A percentile compares a stretch with the other conserved stretches of the same genome.
Evolutionary conservation across 2,329 filamentous ascomycete species (phyloP).

Genomic region (Botrytis fragariae): DNA sequence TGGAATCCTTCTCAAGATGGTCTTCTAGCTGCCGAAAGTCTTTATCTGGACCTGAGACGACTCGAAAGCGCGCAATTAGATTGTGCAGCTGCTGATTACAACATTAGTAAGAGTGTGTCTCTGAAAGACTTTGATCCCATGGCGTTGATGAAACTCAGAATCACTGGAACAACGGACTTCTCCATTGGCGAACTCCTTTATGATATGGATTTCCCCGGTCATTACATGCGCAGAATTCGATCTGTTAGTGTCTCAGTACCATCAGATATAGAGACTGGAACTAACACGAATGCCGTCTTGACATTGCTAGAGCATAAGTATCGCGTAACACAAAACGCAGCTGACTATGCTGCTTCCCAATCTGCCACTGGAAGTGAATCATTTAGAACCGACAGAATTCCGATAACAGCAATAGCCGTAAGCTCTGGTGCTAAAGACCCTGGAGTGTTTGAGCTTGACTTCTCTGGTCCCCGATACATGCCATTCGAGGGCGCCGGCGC

Average conservation of each 20-base stretch:
- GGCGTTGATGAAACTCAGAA: constrained; percentile 17
- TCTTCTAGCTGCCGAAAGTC: constrained; percentile 16
- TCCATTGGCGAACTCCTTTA: constrained; percentile 19
- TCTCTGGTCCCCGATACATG: constrained; percentile 36
- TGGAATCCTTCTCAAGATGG: constrained; percentile 17
- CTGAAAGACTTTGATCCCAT: constrained; percentile 12
- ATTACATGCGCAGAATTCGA: constrained; percentile 22
- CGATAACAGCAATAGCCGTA: constrained; percentile 36
- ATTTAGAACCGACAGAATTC: constrained; percentile 25
- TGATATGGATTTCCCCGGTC: constrained; percentile 21
- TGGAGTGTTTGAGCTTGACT: constrained; percentile 40
- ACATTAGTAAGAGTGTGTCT: constrained; percentile 16
- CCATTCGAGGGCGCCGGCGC: constrained; percentile 44
- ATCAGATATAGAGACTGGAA: background rate
- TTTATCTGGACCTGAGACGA: constrained; percentile 6
- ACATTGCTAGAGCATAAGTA: constrained; percentile 10
- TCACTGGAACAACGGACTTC: constrained; percentile 17
- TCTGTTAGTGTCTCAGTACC: constrained; percentile 15
- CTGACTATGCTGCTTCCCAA: background rate
- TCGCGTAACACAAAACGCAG: background rate
- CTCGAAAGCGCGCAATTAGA: constrained; percentile 13
- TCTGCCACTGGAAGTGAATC: background rate
- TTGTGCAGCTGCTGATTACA: constrained; percentile 10
- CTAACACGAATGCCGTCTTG: background rate
- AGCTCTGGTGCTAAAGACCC: constrained; percentile 34